A percentile compares a stretch with the other conserved stretches of the same genome.
phyloP scores from a whole-genome alignment of 1,139 yeast genomes.

The Yamadazyma jaroonii region DNA sequence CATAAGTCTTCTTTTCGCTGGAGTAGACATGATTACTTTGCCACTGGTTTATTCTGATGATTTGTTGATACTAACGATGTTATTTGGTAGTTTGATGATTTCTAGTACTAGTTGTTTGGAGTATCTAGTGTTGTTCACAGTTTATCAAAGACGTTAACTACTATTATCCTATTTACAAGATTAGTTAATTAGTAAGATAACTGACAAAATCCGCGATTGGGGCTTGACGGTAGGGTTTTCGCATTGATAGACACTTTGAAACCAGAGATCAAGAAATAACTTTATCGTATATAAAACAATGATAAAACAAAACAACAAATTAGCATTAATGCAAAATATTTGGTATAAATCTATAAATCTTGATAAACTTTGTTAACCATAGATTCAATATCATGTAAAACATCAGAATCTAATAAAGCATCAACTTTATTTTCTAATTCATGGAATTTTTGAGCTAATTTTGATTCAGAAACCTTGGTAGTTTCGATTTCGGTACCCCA shows the following conservation, averaged over 20 bases:
- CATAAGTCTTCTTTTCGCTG: slow-evolving; percentile 97
- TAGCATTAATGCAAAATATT: not conserved
- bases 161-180: too few relatives aligned
- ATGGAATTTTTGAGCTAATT: slow-evolving; percentile 5
- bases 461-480: not conserved
- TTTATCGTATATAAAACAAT: not conserved
- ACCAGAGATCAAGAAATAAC: too few relatives aligned
- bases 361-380: slow-evolving; percentile 10
- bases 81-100: too few relatives aligned
- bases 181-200: too few relatives aligned
- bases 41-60: too few relatives aligned
- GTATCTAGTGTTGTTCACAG: too few relatives aligned
- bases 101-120: too few relatives aligned
- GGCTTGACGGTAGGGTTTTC: too few relatives aligned
- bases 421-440: slow-evolving; percentile 9
- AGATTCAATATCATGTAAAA: slow-evolving; percentile 12
- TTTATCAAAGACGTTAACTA: too few relatives aligned
- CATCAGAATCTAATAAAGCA: slow-evolving; percentile 8
- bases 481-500: slow-evolving; percentile 40
- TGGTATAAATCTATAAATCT: not conserved
- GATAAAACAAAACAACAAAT: not conserved
- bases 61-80: too few relatives aligned
- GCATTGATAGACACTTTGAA: too few relatives aligned
- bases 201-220: too few relatives aligned
- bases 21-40: slow-evolving; percentile 71